phyloP scores from a whole-genome alignment of 2,329 filamentous ascomycete genomes.

The Colletotrichum coccodes region DNA sequence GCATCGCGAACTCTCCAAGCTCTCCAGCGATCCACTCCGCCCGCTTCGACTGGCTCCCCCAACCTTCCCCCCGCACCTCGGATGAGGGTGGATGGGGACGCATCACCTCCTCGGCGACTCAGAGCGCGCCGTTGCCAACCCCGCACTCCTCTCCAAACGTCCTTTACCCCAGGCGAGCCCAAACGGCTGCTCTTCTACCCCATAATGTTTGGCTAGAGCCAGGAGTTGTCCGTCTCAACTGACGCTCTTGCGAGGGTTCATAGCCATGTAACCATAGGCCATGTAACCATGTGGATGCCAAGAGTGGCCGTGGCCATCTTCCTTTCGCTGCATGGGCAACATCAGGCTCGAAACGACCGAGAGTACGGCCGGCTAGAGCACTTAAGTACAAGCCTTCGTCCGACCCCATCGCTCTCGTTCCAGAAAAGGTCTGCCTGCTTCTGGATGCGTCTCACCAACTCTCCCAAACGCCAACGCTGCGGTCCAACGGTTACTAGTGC shows the following conservation, averaged over 20 bases:
- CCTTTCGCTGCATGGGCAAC: neutral
- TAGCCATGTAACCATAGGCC: neutral
- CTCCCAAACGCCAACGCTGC: neutral
- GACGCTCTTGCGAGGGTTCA: neutral
- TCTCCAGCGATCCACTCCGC: constrained; percentile 19
- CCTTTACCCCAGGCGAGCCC: constrained; percentile 9
- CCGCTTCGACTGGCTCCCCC: constrained; percentile 19
- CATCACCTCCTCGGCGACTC: constrained; percentile 8
- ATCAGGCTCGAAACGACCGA: constrained; percentile 25
- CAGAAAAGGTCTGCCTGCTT: neutral
- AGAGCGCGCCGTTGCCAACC: constrained; percentile 6
- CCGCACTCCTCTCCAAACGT: constrained; percentile 27
- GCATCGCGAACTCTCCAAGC: constrained; percentile 1
- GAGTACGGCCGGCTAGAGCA: constrained; percentile 15
- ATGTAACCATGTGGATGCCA: constrained; percentile 3
- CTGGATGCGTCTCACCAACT: neutral
- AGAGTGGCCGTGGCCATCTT: neutral
- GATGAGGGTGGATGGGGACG: constrained; percentile 1
- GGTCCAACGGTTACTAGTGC: neutral
- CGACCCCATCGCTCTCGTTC: constrained; percentile 8
- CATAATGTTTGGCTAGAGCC: neutral
- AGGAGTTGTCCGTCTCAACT: neutral
- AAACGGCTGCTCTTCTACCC: neutral
- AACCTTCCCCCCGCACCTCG: constrained; percentile 25
- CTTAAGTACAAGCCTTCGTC: constrained; percentile 27